A percentile compares a stretch with the other conserved stretches of the same genome.
phyloP scores from a whole-genome alignment of 805 yeast species.

The Osmozyma mogii region DNA sequence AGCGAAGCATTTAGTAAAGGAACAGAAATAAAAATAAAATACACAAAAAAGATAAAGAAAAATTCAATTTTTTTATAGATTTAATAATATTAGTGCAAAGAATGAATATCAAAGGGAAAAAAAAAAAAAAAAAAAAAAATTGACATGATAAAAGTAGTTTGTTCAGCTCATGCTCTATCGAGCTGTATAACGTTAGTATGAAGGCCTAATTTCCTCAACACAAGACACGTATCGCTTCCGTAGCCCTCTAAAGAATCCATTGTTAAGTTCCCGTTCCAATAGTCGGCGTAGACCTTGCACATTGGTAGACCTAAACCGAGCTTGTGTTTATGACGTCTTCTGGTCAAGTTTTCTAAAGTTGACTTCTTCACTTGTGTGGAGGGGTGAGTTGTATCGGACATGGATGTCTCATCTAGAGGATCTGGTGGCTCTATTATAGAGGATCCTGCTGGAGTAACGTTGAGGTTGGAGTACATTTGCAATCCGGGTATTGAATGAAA shows the following conservation, averaged over 20 bases:
- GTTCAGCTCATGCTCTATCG: conserved; percentile 76
- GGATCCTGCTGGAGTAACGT: conserved; percentile 34
- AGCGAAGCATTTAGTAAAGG: too few relatives aligned
- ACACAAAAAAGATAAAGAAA: too few relatives aligned
- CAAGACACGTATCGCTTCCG: conserved; percentile 83
- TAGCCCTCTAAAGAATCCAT: conserved; percentile 83
- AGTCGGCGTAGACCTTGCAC: conserved; percentile 89
- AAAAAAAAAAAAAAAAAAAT: too few relatives aligned
- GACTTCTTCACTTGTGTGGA: conserved; percentile 29
- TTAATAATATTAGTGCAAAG: too few relatives aligned
- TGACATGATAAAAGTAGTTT: too few relatives aligned
- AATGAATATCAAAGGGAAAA: too few relatives aligned
- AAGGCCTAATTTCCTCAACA: conserved; percentile 70
- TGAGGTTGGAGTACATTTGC: conserved; percentile 33
- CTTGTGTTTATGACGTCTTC: conserved; percentile 66
- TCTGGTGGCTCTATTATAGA: conserved; percentile 21
- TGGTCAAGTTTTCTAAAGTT: conserved; percentile 57
- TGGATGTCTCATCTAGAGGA: conserved; percentile 32
- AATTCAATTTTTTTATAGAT: too few relatives aligned
- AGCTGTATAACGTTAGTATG: conserved; percentile 55
- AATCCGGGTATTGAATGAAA: conserved; percentile 68
- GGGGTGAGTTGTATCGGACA: conserved; percentile 28
- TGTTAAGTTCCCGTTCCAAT: conserved; percentile 89
- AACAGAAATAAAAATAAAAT: too few relatives aligned
- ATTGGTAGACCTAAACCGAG: conserved; percentile 87